Evolutionary conservation across 2,329 filamentous ascomycete genomes (phyloP).

Genomic region (Xylariaceae sp.): DNA sequence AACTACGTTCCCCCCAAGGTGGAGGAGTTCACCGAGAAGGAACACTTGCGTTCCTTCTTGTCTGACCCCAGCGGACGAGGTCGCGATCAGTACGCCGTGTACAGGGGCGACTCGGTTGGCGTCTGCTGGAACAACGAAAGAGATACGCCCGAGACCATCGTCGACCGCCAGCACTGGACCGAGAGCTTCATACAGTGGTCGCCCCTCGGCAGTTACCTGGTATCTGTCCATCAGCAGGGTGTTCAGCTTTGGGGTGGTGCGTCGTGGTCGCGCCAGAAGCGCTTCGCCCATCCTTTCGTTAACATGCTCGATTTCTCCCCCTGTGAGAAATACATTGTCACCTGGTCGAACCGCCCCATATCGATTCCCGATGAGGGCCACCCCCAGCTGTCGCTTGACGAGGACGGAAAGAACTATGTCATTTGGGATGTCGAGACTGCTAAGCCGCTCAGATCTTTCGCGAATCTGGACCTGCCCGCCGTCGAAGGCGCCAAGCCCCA

Average conservation of each 20-base stretch:
- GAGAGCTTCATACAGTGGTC: slow-evolving; percentile 99
- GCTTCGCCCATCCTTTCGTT: slow-evolving; percentile 92
- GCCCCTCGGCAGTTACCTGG: slow-evolving; percentile 86
- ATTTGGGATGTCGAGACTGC: slow-evolving; percentile 94
- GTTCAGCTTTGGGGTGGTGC: slow-evolving; percentile 94
- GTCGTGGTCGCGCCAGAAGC: slow-evolving; percentile 83
- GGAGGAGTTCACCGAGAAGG: slow-evolving; percentile 81
- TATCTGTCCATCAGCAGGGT: slow-evolving; percentile 91
- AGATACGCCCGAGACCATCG: slow-evolving; percentile 78
- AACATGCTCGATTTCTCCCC: slow-evolving; percentile 97
- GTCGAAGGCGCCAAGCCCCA: slow-evolving; percentile 59
- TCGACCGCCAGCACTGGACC: slow-evolving; percentile 94
- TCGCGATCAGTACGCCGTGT: slow-evolving; percentile 94
- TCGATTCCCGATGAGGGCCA: slow-evolving; percentile 84
- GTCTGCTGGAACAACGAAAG: slow-evolving; percentile 99
- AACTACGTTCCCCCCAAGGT: slow-evolving; percentile 79
- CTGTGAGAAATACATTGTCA: slow-evolving; percentile 85
- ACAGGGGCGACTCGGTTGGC: slow-evolving; percentile 82
- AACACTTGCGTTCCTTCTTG: slow-evolving; percentile 91
- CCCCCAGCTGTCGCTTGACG: slow-evolving; percentile 77
- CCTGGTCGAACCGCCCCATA: slow-evolving; percentile 94
- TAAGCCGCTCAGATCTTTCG: slow-evolving; percentile 87
- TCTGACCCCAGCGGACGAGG: slow-evolving; percentile 73
- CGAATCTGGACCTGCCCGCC: slow-evolving; percentile 74
- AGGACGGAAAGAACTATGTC: slow-evolving; percentile 98